Conservation (phyloP, 2,329 filamentous ascomycete genomes). For the Lasiodiplodia sp. region DNA sequence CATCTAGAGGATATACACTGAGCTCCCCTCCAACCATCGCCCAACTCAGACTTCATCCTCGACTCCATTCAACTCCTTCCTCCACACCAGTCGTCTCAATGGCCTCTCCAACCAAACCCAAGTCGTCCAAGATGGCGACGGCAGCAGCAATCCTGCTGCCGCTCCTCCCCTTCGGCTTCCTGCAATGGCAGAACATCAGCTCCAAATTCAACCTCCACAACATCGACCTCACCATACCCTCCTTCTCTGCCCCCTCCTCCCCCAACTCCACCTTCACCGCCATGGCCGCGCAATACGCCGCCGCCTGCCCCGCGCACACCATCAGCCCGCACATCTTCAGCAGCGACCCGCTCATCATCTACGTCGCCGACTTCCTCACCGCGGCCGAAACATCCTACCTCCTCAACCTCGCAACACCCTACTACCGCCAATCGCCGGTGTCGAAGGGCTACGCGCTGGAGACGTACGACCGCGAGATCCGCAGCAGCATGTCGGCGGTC, state of each 20-base stretch:
- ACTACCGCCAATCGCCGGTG: slow-evolving; percentile 5
- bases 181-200: slow-evolving; percentile 13
- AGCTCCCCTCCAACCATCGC: neutral
- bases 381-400: slow-evolving; percentile 2
- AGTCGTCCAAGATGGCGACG: neutral
- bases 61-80: neutral
- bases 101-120: neutral
- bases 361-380: slow-evolving; percentile 6
- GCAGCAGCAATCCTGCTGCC: slow-evolving; percentile 5
- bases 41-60: neutral
- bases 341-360: slow-evolving; percentile 13
- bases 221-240: neutral
- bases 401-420: neutral
- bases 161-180: slow-evolving; percentile 1
- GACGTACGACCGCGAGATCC: slow-evolving; percentile 10
- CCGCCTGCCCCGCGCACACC: neutral
- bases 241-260: neutral
- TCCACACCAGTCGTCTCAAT: neutral
- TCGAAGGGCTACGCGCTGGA: slow-evolving; percentile 3
- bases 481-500: neutral
- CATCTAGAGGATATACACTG: neutral
- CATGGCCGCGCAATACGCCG: slow-evolving; percentile 9
- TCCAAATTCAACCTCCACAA: neutral
- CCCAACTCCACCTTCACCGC: neutral
- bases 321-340: slow-evolving; percentile 5